Evolutionary conservation across 2,329 filamentous ascomycete species (phyloP).

Genomic region (Aspergillus hiratsukae): DNA sequence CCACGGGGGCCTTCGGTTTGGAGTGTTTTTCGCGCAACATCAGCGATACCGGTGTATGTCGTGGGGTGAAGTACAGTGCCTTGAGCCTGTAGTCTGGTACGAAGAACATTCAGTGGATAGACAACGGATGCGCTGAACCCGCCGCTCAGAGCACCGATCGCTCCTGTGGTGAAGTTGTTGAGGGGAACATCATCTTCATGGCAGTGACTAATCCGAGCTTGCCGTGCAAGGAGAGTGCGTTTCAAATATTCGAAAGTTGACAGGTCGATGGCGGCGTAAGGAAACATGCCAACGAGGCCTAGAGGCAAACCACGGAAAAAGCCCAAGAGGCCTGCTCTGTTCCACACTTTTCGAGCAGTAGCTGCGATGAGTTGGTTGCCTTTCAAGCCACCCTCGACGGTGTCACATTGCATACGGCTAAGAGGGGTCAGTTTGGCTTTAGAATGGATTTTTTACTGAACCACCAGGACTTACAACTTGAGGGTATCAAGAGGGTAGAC

Average conservation of each 20-base stretch:
- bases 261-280: conserved; percentile 94
- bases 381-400: conserved; percentile 75
- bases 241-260: conserved; percentile 94
- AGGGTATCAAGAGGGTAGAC: conserved; percentile 84
- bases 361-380: conserved; percentile 78
- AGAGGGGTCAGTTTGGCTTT: conserved; percentile 10
- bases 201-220: conserved; percentile 63
- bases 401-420: conserved; percentile 87
- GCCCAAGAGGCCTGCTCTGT: conserved; percentile 65
- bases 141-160: conserved; percentile 86
- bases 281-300: conserved; percentile 94
- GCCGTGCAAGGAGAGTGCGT: conserved; percentile 63
- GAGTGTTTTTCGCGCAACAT: conserved; percentile 80
- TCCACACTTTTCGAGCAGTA: conserved; percentile 83
- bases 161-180: conserved; percentile 76
- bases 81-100: conserved; percentile 88
- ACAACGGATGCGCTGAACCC: conserved; percentile 90
- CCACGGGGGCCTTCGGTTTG: conserved; percentile 77
- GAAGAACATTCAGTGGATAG: conserved; percentile 89
- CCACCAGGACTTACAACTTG: conserved; percentile 49
- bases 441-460: neutral
- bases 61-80: conserved; percentile 86
- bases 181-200: conserved; percentile 79
- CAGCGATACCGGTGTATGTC: conserved; percentile 85
- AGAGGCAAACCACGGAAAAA: conserved; percentile 93